phyloP scores from a whole-genome alignment of 768 basidiomycete genomes.

The Pulveroboletus sp. region DNA sequence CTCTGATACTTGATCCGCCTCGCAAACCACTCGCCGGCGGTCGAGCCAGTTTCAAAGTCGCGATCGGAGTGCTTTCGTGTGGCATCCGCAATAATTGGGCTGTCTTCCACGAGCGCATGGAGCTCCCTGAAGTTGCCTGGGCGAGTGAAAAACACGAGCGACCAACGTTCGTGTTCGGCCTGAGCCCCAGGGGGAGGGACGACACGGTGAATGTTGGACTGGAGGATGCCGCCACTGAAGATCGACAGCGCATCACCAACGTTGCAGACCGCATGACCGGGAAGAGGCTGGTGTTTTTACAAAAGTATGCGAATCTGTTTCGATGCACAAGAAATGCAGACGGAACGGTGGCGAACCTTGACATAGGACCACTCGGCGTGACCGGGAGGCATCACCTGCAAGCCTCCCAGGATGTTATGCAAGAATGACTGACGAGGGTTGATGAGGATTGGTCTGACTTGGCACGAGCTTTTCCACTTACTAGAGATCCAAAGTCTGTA shows the following conservation, averaged over 20 bases:
- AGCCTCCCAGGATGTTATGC: constrained; percentile 64
- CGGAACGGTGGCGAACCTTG: constrained; percentile 34
- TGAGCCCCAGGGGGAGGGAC: constrained; percentile 60
- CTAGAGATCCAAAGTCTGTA: constrained; percentile 70
- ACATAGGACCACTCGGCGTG: constrained; percentile 63
- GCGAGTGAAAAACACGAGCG: constrained; percentile 63
- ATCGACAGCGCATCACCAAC: constrained; percentile 57
- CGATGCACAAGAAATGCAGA: too few species aligned
- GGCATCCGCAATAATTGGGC: constrained; percentile 44
- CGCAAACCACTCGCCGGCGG: constrained; percentile 39
- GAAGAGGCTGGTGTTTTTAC: constrained; percentile 37
- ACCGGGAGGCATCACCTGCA: constrained; percentile 64
- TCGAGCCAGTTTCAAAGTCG: constrained; percentile 34
- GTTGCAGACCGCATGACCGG: constrained; percentile 56
- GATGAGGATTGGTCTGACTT: too few species aligned
- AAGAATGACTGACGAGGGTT: constrained; percentile 47
- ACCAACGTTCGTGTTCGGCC: constrained; percentile 51
- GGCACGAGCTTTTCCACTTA: constrained; percentile 23
- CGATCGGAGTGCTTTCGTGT: constrained; percentile 33
- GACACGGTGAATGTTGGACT: constrained; percentile 62
- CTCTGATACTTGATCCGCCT: constrained; percentile 38
- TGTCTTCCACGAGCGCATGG: constrained; percentile 48
- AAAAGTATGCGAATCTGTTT: too few species aligned
- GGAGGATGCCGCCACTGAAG: constrained; percentile 60
- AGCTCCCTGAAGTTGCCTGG: constrained; percentile 51